Evolutionary conservation across 345 rosid species (phyloP).

Genomic region (Corchorus olitorius): DNA sequence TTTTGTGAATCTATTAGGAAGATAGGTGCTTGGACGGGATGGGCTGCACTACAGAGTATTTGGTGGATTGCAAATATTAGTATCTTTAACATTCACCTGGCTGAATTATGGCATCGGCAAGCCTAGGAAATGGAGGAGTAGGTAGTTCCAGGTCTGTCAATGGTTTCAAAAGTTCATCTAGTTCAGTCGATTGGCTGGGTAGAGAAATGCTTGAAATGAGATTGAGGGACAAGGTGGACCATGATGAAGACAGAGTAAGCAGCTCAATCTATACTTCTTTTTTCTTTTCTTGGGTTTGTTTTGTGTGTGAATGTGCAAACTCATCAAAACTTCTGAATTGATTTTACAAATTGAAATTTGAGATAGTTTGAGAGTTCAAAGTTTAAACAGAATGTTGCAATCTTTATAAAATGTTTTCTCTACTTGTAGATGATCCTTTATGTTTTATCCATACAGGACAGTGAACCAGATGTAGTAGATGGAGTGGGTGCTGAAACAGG

Average conservation of each 20-base stretch:
- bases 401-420: not conserved
- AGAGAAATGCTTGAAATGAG: conserved; percentile 95
- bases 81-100: conserved; percentile 26
- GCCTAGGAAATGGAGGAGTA: conserved; percentile 86
- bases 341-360: not conserved
- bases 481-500: conserved; percentile 94
- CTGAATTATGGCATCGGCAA: conserved; percentile 84
- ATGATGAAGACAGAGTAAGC: conserved; percentile 85
- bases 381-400: not conserved
- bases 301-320: not conserved
- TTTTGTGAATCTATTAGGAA: conserved; percentile 49
- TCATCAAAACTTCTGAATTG: conserved; percentile 9
- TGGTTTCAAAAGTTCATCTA: conserved; percentile 85
- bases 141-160: conserved; percentile 93
- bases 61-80: conserved; percentile 44
- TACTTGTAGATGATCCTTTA: not conserved
- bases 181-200: conserved; percentile 95
- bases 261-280: conserved; percentile 13
- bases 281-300: not conserved
- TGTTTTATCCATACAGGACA: conserved; percentile 63
- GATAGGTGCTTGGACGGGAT: conserved; percentile 42
- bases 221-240: conserved; percentile 79
- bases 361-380: not conserved
- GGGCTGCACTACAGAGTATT: conserved; percentile 36
- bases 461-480: conserved; percentile 84